Base-by-base conservation (phyloP, 2,329 filamentous ascomycete species). In the Chaetothyriales sp. region DNA sequence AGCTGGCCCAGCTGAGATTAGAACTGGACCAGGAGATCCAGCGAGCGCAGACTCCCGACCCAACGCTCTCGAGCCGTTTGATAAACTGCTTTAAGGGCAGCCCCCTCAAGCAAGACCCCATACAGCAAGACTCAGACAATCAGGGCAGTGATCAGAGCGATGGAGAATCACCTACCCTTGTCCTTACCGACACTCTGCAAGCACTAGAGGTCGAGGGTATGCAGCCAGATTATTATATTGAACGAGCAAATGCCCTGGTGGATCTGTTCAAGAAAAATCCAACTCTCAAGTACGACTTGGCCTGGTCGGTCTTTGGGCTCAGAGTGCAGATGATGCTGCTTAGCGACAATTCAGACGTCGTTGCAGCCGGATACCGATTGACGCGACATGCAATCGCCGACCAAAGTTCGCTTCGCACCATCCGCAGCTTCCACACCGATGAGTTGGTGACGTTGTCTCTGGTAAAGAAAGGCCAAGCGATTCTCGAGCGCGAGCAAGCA, bases 341-440 rank as follows among this genome's bases (percentile, higher is more conserved):
- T 51, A 95, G 90, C 63, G 90, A 95, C 59, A 95, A 86, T 65
- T 81, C 90, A 58, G 93, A 98, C 70, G 90, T 96, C 9, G 87
- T 95, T 20, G 92, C 92, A 22, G 87, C 92, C 44, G 92, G 87
- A 1, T 98, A 96, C 66, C 79, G 92, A 55, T 84, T 96, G 68
- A 89, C 88, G 53, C 80, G 92, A 65, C 94, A 96, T 68, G 86
- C 90, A 48, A 92, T 98, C 58, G 94, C 90, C 9, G 92, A 98
- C 64, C 76, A 88, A 32, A 82, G 81, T 46, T 98, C 92, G 2
- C 74, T 98, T 20, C 84, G 86, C 64, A 95, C 83, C 47, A 95
- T 98, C 54, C 80, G 90, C 51, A 77, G 77, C 12, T 72, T 96
- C 18, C 89, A 95, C 59, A 96, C 88, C 0, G 93, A 98, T 65